Evolutionary conservation across 306 rosid species (phyloP), one percentile per base, ranked within the genome.

Genomic region (Styphnolobium japonicum): DNA sequence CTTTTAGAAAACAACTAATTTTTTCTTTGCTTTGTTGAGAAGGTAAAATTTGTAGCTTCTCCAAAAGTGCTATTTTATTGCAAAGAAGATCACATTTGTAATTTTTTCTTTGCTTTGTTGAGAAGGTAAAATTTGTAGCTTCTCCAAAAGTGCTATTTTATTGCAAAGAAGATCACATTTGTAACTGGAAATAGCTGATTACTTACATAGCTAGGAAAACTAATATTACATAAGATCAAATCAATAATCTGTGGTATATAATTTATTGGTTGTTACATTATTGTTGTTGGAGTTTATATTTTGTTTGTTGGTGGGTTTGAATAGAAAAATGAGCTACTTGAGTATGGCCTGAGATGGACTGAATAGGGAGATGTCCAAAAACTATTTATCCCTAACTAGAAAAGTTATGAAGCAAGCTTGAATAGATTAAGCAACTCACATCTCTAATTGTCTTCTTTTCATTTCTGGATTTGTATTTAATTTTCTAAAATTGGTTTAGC

Each of bases 301-400:
- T 10, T 31, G 14, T 75, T 57, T 66, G 25, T 31, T 4, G 31
- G 68, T 67, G 81, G 16, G 23, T 68, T 49, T 73, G 72, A 25
- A 22, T 40, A 36, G 53, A 6, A 39, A 45, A 79, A 19, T 23
- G 63, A 52, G 67, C 10, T 60, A 49, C 48, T 22, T 27, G 39
- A 66, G 60, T 57, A 66, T 57, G 22, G 65, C 43, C 25, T n/a
- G 46, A 55, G 72, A 73, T 78, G 2, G 52, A 60, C 62, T 60
- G 64, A 51, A 48, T 67, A 25, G 49, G 65, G 29, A 39, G 15
- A 43, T 74, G 65, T 19, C 36, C 10, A 25, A 39, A 58, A 34
- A 9, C n/a, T 29, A 14, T 49, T 52, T 7, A 36, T 37, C 42
- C 18, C 39, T 53, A 11, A 25, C 25, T 64, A 46, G 39, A n/a